A percentile compares a stretch with the other conserved stretches of the same genome.
Evolutionary conservation across 768 basidiomycete genomes (phyloP).

Genomic region (Tulasnella sp.): DNA sequence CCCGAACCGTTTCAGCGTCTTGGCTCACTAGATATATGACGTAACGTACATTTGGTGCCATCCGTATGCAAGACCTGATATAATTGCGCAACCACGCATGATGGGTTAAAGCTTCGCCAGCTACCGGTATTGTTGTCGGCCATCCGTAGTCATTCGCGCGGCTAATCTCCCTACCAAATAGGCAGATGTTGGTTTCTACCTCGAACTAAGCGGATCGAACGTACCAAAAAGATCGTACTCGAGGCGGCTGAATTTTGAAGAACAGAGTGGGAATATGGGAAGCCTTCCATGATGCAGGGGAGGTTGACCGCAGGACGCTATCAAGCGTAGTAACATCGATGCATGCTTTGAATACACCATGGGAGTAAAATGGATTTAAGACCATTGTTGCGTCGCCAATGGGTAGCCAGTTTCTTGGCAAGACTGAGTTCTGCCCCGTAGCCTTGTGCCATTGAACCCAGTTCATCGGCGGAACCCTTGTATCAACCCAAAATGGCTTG

Average conservation of each 20-base stretch:
- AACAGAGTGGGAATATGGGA: neutral
- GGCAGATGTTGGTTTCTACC: neutral
- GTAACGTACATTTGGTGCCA: neutral
- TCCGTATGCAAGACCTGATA: neutral
- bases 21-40: neutral
- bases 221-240: constrained; percentile 18
- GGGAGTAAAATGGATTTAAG: constrained; percentile 21
- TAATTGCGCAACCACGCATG: constrained; percentile 3
- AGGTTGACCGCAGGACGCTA: neutral
- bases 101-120: neutral
- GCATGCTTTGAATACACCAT: neutral
- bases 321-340: constrained; percentile 18
- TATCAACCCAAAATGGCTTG: constrained; percentile 20
- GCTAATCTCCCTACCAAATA: neutral
- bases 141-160: constrained; percentile 19
- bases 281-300: neutral
- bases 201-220: neutral
- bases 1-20: too few species aligned
- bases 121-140: neutral
- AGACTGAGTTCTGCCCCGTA: neutral
- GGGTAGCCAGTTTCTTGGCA: constrained; percentile 24
- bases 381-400: constrained; percentile 24
- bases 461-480: neutral
- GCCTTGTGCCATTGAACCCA: constrained; percentile 25
- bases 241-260: neutral